These are phyloP conservation scores for Talaromyces piceae DNA, from an alignment of 2,329 filamentous ascomycete species.

Conservation along the genomic window DNA sequence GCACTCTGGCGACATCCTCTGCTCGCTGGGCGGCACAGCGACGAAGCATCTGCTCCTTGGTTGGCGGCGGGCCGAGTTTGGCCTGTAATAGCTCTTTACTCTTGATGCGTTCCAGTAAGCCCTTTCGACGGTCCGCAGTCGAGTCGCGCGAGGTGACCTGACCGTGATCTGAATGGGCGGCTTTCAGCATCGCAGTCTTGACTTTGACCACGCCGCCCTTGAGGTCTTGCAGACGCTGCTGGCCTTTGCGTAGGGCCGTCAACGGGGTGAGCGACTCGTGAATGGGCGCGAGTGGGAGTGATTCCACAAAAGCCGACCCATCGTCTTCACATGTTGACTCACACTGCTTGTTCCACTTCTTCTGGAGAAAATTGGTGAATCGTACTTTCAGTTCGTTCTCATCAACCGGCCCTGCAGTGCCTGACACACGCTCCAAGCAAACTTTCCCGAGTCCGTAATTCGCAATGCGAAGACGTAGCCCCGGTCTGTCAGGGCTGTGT, in stretches of 20 bases:
- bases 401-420: slow-evolving; percentile 24
- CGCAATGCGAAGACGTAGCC: slow-evolving; percentile 29
- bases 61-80: slow-evolving; percentile 38
- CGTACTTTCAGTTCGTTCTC: slow-evolving; percentile 42
- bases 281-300: slow-evolving; percentile 27
- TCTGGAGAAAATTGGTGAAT: slow-evolving; percentile 44
- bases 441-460: slow-evolving; percentile 35
- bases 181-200: slow-evolving; percentile 27
- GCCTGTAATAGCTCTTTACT: slow-evolving; percentile 54
- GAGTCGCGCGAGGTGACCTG: slow-evolving; percentile 20
- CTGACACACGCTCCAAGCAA: slow-evolving; percentile 26
- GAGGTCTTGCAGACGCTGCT: slow-evolving; percentile 34
- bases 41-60: slow-evolving; percentile 52
- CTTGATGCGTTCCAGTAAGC: slow-evolving; percentile 68
- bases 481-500: slow-evolving; percentile 12
- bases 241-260: slow-evolving; percentile 31
- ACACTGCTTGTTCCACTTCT: slow-evolving; percentile 39
- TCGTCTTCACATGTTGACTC: slow-evolving; percentile 27
- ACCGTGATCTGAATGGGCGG: slow-evolving; percentile 8
- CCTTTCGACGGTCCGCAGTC: slow-evolving; percentile 42
- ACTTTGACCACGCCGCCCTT: slow-evolving; percentile 31
- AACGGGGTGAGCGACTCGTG: slow-evolving; percentile 31
- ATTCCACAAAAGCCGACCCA: slow-evolving; percentile 27
- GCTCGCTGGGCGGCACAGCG: slow-evolving; percentile 60
- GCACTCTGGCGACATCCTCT: slow-evolving; percentile 59